Evolutionary conservation across 177 flowering plant genomes (phyloP), one percentile per base, ranked within the genome.

Genomic region (Vitis hybrid): DNA sequence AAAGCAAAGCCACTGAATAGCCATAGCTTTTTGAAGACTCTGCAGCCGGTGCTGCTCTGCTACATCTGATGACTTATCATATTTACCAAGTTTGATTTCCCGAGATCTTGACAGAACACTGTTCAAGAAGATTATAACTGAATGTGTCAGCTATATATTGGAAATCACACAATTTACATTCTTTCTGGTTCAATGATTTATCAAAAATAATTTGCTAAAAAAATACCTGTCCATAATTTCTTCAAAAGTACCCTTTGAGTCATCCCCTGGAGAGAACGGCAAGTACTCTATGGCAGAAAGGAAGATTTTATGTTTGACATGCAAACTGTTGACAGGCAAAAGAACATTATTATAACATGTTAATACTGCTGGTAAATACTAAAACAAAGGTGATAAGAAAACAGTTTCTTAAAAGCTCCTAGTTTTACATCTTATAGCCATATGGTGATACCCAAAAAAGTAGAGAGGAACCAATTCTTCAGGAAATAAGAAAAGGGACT

Each of bases 1-100:
- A 80, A 95, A 95, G 88, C 99, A 95, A 18, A 95, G 93, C 99
- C 99, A 95, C 74, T 93, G 98, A 71, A 93, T 80, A 61, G 83
- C 94, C 89, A 83, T 84, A 71, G 99, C 96, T 77, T 95, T 95
- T 73, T 89, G 86, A 75, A 89, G 88, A 75, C 92, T 87, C 79
- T 87, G 97, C 74, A 88, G 67, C 49, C 96, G 88, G 56, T 90
- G 90, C 73, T 90, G 97, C 81, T 96, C 99, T 26, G 87, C 88
- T 76, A 92, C 88, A 79, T 85, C 89, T 31, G 85, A 78, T 73
- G 86, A 79, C 52, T 84, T 74, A 56, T 87, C 90, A 77, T 82
- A 78, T 65, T 89, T 88, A 66, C 80, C 82, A 75, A 58, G 68
- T 78, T 86, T 88, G 71, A 73, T 74, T 77, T 92, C 93, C 52